Base-by-base conservation (phyloP, 129 eudicot species). In the Cynara cardunculus region DNA sequence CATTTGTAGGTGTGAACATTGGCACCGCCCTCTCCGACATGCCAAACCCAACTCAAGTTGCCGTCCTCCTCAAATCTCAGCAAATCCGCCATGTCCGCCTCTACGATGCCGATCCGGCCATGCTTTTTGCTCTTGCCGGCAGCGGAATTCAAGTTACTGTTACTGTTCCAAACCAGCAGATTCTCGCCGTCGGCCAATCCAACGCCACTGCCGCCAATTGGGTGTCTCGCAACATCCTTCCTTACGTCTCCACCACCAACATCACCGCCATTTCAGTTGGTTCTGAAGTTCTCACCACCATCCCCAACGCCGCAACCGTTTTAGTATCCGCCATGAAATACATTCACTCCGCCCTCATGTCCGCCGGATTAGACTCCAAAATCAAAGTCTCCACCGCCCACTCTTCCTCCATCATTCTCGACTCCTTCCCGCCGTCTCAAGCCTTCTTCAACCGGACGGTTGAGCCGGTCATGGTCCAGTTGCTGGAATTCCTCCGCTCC, bases 21-120 rank as follows among this genome's bases (percentile, higher is more conserved):
- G 98, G 98, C 30, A 93, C 97, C 0, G 88, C 81, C 61, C 88
- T 93, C 46, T 93, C 98, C 7, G 90, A 89, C 87, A 85, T 89
- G 91, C 94, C 98, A 30, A 86, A 88, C 41, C 97, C 98, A 13
- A 91, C 97, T 44, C 96, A 93, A 80, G 89, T 85, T 7, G 98
- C 73, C 0, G 87, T 91, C 37, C 92, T 93, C 19, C 93, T 93
- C 84, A 93, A 87, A 87, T 69, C 87, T 72, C 98, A 93, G 25
- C 85, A 88, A 65, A 82, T 93, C 79, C 80, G 85, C 21, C 97
- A 91, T 39, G 91, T 93, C 74, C 86, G 98, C 26, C 97, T 93
- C 12, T 91, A 82, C 86, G 81, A 93, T 28, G 89, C 97, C 0
- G 94, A 93, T 71, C 88, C 85, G 0, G 92, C 85, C 34, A 93